Conservation (phyloP, 2,329 filamentous ascomycete genomes). For the Curvularia verruculosa region DNA sequence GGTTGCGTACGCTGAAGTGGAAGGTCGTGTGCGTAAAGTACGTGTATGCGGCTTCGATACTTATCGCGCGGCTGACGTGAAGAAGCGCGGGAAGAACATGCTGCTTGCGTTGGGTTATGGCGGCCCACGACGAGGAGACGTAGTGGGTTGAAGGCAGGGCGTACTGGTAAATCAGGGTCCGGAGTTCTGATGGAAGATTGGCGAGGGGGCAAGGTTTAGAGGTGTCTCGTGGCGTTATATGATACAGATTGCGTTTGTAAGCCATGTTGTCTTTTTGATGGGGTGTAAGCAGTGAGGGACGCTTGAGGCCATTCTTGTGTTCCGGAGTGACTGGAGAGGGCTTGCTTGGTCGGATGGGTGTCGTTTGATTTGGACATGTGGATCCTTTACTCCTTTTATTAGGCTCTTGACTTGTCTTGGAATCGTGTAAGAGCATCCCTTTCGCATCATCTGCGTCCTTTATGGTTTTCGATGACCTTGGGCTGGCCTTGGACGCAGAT, state of each 20-base stretch:
- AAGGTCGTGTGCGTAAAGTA: constrained; percentile 33
- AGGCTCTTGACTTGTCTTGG: not conserved
- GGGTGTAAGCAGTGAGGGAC: constrained; percentile 9
- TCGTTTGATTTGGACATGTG: not conserved
- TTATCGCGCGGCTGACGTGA: constrained; percentile 31
- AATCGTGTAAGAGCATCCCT: not conserved
- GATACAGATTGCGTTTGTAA: constrained; percentile 10
- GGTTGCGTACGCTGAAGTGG: constrained; percentile 19
- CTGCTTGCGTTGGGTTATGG: not conserved
- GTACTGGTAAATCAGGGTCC: constrained; percentile 12
- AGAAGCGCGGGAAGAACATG: constrained; percentile 15
- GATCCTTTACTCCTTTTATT: not conserved
- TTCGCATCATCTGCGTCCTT: not conserved
- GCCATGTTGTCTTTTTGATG: constrained; percentile 5
- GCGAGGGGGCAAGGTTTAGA: constrained; percentile 8
- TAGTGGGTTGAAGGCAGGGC: constrained; percentile 12
- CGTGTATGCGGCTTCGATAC: constrained; percentile 36
- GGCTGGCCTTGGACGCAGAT: constrained; percentile 16
- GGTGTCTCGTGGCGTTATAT: constrained; percentile 4
- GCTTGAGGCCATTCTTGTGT: constrained; percentile 9
- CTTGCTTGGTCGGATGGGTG: not conserved
- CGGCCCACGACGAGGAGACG: not conserved
- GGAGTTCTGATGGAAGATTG: constrained; percentile 12
- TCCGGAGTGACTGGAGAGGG: not conserved
- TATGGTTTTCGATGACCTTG: constrained; percentile 1